Evolutionary conservation across 495 filamentous ascomycete species (phyloP).

Genomic region (Podospora pseudocomata): DNA sequence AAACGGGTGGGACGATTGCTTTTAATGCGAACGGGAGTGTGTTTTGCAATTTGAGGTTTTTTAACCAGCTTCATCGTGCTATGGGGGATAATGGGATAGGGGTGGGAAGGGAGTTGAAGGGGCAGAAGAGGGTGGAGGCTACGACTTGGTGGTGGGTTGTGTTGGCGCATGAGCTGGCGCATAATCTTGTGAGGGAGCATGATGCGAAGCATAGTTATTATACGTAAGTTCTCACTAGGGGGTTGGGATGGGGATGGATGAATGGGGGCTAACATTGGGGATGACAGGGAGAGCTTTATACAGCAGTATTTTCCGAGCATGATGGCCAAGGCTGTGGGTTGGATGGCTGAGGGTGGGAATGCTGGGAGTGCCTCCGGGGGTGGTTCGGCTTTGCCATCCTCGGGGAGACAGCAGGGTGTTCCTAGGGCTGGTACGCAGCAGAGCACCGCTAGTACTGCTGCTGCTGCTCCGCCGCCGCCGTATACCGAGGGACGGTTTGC

Average conservation of each 20-base stretch:
- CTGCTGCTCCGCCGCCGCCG: constrained; percentile 13
- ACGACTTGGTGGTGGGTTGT: constrained; percentile 89
- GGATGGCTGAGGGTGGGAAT: constrained; percentile 11
- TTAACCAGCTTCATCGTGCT: constrained; percentile 67
- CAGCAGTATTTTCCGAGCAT: constrained; percentile 49
- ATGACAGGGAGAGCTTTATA: constrained; percentile 46
- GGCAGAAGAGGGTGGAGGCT: constrained; percentile 57
- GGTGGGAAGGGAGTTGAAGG: not conserved
- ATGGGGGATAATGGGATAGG: not conserved
- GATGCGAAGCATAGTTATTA: constrained; percentile 83
- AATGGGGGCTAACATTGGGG: not conserved
- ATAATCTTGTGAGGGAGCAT: constrained; percentile 81
- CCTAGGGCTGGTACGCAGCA: not conserved
- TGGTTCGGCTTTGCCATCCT: not conserved
- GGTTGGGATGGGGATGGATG: not conserved
- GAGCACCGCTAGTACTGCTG: not conserved
- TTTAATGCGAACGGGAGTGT: constrained; percentile 80
- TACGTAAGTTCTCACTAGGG: constrained; percentile 44
- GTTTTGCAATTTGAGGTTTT: constrained; percentile 93
- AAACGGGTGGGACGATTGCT: constrained; percentile 74
- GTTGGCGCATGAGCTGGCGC: constrained; percentile 87
- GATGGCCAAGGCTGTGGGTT: constrained; percentile 38
- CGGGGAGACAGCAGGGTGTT: not conserved
- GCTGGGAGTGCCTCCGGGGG: not conserved
- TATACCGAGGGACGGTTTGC: constrained; percentile 9